Conservation (phyloP, 179 eudicot genomes). For the Patellifolia procumbens region DNA sequence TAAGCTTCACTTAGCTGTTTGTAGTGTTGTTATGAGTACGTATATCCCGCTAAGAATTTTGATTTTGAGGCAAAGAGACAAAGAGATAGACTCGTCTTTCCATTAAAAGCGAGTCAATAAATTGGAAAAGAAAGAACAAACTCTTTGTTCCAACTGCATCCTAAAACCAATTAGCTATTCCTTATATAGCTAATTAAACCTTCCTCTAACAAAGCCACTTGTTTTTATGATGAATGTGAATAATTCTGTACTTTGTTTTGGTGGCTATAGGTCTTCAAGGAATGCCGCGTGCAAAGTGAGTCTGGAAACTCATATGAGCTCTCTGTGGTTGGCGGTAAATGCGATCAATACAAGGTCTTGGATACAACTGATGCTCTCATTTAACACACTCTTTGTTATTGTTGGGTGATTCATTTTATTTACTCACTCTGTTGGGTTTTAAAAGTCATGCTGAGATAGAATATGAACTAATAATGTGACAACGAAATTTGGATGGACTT, state of each 20-base stretch:
- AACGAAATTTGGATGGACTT: background rate
- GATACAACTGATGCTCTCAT: background rate
- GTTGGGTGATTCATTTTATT: background rate
- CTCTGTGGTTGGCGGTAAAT: constrained; percentile 77
- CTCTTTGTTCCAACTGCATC: background rate
- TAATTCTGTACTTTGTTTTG: constrained; percentile 13
- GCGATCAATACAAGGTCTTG: constrained; percentile 86
- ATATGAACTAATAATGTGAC: background rate
- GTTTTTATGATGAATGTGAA: constrained; percentile 10
- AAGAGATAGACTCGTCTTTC: background rate
- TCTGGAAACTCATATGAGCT: constrained; percentile 80
- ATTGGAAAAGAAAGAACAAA: background rate
- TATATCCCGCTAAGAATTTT: background rate
- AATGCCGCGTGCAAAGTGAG: constrained; percentile 54
- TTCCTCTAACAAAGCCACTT: background rate
- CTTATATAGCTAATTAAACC: background rate
- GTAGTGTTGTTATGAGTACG: background rate
- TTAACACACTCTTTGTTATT: background rate
- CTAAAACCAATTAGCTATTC: too few relatives aligned
- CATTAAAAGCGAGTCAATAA: background rate
- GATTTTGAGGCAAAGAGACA: background rate
- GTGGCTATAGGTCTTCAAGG: constrained; percentile 72
- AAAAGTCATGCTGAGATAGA: background rate
- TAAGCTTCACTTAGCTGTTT: background rate
- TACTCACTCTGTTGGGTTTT: background rate